These are phyloP conservation scores for Trametes sanguinea DNA, from an alignment of 768 basidiomycete genomes.

Conservation along the genomic window DNA sequence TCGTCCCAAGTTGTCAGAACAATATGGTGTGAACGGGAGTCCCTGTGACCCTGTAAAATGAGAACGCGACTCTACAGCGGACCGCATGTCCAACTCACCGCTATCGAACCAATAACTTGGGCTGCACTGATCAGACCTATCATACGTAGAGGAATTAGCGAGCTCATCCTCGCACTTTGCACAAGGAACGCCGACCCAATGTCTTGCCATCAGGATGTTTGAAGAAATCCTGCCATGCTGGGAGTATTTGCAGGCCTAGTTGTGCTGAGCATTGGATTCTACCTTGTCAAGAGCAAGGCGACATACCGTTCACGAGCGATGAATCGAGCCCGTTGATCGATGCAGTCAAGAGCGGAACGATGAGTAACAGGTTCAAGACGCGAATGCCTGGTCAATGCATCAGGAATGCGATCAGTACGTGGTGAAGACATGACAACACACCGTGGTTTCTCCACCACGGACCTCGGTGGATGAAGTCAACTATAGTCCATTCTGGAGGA, in stretches of 20 bases:
- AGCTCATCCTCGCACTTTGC: background rate
- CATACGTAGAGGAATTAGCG: conserved; percentile 6
- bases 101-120: conserved; percentile 41
- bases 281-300: background rate
- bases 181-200: conserved; percentile 41
- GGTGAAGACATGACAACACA: conserved; percentile 28
- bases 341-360: conserved; percentile 66
- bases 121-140: conserved; percentile 66
- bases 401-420: background rate
- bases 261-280: conserved; percentile 30
- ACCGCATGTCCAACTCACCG: conserved; percentile 14
- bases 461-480: conserved; percentile 60
- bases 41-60: conserved; percentile 37
- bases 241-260: conserved; percentile 66
- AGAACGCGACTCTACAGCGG: background rate
- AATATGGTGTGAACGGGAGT: conserved; percentile 61
- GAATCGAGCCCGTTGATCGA: conserved; percentile 69
- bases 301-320: conserved; percentile 59
- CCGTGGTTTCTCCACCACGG: conserved; percentile 65
- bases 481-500: conserved; percentile 53
- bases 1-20: conserved; percentile 65
- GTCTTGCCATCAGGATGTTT: conserved; percentile 50
- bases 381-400: conserved; percentile 48
- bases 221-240: conserved; percentile 62
- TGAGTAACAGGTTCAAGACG: conserved; percentile 55